phyloP scores from a whole-genome alignment of 2,329 filamentous ascomycete genomes.

The Verticillium isaacii region DNA sequence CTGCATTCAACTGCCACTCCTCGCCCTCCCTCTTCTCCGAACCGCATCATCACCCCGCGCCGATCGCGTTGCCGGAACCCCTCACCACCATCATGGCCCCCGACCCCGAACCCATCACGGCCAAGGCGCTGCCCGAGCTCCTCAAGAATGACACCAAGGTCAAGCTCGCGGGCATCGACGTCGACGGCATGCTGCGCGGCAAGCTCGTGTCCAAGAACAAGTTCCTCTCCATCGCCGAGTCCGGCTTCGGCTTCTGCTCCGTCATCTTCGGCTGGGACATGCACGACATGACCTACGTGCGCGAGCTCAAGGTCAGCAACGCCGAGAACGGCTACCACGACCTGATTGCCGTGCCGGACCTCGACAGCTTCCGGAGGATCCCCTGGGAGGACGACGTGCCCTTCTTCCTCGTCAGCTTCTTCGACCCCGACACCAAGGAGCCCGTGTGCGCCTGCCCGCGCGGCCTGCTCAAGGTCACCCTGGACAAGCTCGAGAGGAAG shows the following conservation, averaged over 20 bases:
- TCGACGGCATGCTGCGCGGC: slow-evolving; percentile 81
- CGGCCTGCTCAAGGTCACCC: slow-evolving; percentile 64
- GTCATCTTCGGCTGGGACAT: slow-evolving; percentile 97
- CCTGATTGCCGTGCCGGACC: slow-evolving; percentile 75
- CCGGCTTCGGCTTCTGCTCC: slow-evolving; percentile 89
- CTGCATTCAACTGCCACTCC: background rate
- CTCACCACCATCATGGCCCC: background rate
- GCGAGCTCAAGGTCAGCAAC: slow-evolving; percentile 82
- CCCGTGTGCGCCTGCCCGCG: slow-evolving; percentile 76
- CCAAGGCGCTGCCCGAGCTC: slow-evolving; percentile 59
- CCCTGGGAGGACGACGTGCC: slow-evolving; percentile 87
- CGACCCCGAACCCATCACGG: slow-evolving; percentile 39
- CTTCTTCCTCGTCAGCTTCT: slow-evolving; percentile 80
- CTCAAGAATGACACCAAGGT: slow-evolving; percentile 71
- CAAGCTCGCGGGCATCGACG: slow-evolving; percentile 83
- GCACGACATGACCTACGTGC: slow-evolving; percentile 87
- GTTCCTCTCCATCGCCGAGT: slow-evolving; percentile 75
- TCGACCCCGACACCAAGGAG: slow-evolving; percentile 70
- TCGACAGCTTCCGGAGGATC: slow-evolving; percentile 73
- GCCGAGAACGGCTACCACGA: slow-evolving; percentile 87
- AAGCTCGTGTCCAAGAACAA: slow-evolving; percentile 93
- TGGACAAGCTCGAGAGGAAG: slow-evolving; percentile 60
- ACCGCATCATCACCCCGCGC: background rate
- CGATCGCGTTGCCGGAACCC: background rate
- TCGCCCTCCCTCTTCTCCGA: background rate